A percentile compares a stretch with the other conserved stretches of the same genome.
Evolutionary conservation across 2,329 filamentous ascomycete species (phyloP).

Genomic region (Exutisphaerella laricina): DNA sequence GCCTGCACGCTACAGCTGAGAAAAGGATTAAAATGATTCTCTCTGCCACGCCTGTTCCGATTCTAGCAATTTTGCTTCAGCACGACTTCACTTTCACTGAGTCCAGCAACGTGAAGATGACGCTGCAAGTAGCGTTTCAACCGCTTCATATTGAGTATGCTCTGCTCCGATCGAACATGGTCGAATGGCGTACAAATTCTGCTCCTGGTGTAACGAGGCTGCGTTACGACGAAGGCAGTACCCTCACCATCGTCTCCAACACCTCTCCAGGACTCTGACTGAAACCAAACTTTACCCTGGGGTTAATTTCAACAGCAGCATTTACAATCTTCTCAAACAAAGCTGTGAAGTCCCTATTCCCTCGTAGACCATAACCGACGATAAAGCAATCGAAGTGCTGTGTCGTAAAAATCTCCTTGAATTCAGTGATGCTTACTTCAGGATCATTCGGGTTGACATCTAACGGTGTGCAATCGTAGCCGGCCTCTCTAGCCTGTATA

Average conservation of each 20-base stretch:
- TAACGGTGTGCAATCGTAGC: conserved; percentile 14
- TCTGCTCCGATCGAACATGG: no score
- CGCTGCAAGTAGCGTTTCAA: no score
- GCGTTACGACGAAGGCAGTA: conserved; percentile 5
- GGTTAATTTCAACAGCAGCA: conserved; percentile 5
- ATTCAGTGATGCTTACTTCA: not conserved
- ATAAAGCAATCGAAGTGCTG: conserved; percentile 12
- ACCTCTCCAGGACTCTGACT: conserved; percentile 12
- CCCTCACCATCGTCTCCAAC: conserved; percentile 14
- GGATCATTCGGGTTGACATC: conserved; percentile 11
- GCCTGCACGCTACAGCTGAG: no score
- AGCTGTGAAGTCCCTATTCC: conserved; percentile 13
- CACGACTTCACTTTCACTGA: no score
- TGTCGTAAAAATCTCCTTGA: conserved; percentile 3
- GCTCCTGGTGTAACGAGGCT: no score
- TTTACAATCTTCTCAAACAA: conserved; percentile 19
- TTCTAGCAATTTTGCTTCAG: no score
- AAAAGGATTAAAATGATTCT: no score
- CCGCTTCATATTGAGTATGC: no score
- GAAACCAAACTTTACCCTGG: conserved; percentile 15
- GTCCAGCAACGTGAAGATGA: no score
- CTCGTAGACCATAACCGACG: conserved; percentile 15
- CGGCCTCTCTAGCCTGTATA: conserved; percentile 2
- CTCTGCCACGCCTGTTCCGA: no score
- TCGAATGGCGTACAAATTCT: no score